Percentiles rank a stretch among this genome's conserved stretches.
Evolutionary conservation across 1,139 yeast genomes (phyloP).

Genomic region (Debaryomyces fabryi): DNA sequence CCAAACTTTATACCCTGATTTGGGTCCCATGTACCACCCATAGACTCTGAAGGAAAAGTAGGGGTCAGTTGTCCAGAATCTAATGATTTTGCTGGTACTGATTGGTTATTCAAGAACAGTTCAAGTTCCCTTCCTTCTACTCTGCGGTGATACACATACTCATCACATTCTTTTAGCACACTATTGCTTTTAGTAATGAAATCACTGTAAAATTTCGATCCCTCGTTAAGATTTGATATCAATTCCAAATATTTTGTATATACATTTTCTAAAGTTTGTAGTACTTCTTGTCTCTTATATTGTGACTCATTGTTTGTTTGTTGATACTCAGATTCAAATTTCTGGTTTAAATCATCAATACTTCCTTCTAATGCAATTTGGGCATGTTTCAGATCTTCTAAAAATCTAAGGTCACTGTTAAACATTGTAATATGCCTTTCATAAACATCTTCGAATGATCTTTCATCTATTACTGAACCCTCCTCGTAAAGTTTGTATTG

Average conservation of each 20-base stretch:
- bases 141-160: constrained; percentile 55
- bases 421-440: constrained; percentile 43
- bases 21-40: constrained; percentile 35
- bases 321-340: constrained; percentile 31
- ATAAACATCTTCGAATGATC: constrained; percentile 35
- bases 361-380: constrained; percentile 49
- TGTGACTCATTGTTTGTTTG: constrained; percentile 26
- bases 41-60: constrained; percentile 11
- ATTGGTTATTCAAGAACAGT: constrained; percentile 8
- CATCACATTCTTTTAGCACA: constrained; percentile 55
- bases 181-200: constrained; percentile 53
- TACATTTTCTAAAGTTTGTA: constrained; percentile 58
- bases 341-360: constrained; percentile 43
- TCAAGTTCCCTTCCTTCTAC: constrained; percentile 58
- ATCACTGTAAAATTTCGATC: constrained; percentile 68
- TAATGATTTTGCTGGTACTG: not conserved
- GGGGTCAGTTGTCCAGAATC: not conserved
- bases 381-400: constrained; percentile 37
- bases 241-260: constrained; percentile 59
- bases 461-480: constrained; percentile 26
- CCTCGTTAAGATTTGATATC: constrained; percentile 64
- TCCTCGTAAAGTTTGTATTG: constrained; percentile 15
- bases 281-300: constrained; percentile 47
- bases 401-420: constrained; percentile 40
- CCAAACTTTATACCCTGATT: constrained; percentile 35